Evolutionary conservation across 2,329 filamentous ascomycete genomes (phyloP).

Genomic region (Paramyrothecium sp.): DNA sequence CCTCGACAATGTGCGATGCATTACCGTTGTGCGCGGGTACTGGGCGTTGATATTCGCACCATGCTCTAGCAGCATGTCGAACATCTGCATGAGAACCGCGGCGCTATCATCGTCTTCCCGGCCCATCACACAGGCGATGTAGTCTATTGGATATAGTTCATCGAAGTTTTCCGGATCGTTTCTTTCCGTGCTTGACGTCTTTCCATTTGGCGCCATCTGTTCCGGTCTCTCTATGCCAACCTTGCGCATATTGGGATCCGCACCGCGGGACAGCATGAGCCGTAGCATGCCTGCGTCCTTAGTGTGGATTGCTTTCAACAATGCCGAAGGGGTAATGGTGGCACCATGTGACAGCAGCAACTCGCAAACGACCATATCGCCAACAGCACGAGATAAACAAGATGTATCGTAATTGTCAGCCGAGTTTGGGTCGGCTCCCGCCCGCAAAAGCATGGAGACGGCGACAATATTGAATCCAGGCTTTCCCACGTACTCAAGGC

Average conservation of each 20-base stretch:
- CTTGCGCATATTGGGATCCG: neutral
- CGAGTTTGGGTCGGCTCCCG: constrained; percentile 1
- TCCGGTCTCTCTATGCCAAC: neutral
- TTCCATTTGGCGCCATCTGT: neutral
- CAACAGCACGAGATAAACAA: constrained; percentile 1
- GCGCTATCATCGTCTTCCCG: neutral
- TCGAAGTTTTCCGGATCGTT: neutral
- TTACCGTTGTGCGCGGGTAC: neutral
- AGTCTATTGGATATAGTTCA: neutral
- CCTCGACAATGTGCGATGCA: neutral
- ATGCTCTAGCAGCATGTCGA: neutral
- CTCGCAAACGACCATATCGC: neutral
- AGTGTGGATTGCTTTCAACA: neutral
- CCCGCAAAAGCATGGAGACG: constrained; percentile 1
- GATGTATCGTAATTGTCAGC: neutral
- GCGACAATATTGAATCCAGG: neutral
- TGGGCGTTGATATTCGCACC: neutral
- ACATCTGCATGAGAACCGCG: neutral
- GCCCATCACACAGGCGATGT: neutral
- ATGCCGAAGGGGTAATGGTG: neutral
- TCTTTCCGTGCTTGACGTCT: neutral
- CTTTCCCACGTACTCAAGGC: neutral
- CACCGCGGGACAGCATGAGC: neutral
- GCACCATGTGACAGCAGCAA: neutral
- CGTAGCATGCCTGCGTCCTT: neutral